Evolutionary conservation across 2,329 filamentous ascomycete species (phyloP), one percentile per base, ranked within the genome.

Genomic region (Phialophora chinensis): DNA sequence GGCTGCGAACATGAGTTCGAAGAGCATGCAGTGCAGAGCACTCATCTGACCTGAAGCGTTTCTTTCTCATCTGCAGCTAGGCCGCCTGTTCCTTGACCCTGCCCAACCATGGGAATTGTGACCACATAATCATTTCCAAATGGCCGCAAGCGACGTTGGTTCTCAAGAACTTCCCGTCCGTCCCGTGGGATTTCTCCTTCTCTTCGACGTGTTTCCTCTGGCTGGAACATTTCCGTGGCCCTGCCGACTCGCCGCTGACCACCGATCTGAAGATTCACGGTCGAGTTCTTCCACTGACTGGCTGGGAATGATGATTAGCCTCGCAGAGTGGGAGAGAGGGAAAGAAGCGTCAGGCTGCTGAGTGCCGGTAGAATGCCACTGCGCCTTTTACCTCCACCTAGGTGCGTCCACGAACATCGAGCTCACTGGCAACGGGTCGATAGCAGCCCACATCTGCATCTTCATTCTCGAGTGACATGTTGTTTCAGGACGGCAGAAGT

Each of bases 1-100:
- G 50, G 52, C 33, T 57, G 59, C 27, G 65, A 67, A 67, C 65
- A 64, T 31, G 60, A 61, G 65, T 67, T 67, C 65, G 47, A 44
- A 29, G 44, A 31, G 38, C 58, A 20, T 29, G 61, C 65, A 67
- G 50, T 31, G 35, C 60, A 61, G 54, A 23, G 31, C 31, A 20
- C 60, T 64, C 65, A 67, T 62, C 65, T 67, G 65, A 67, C 61
- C 42, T 47, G 47, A n/a, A n/a, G 33, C 6, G 25, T 20, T 55
- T n/a, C 38, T 20, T 62, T 62, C 35, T 31, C 33, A 47, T 35
- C 27, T 62, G 54, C 44, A 42, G 42, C 62, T 59, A 53, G 62
- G 47, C 35, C 25, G 55, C 8, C 5, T 57, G 54, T 47, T 59
- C 44, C 52, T 52, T n/a, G 12, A 17, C 17, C 20, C 20, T n/a